phyloP scores from a whole-genome alignment of 345 rosid species.

The Excoecaria cochinchinensis region DNA sequence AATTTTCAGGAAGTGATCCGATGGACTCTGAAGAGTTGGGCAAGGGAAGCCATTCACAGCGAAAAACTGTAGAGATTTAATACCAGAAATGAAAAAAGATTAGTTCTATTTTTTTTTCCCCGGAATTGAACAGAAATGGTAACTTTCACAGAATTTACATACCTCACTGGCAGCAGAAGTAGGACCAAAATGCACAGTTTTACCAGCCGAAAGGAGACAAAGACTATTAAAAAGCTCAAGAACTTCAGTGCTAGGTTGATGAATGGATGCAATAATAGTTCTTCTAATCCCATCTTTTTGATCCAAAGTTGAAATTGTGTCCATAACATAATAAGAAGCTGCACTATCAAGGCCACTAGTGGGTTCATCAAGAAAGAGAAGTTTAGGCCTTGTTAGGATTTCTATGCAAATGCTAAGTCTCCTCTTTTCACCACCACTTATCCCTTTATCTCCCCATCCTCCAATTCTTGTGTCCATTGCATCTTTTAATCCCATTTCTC shows the following conservation, averaged over 20 bases:
- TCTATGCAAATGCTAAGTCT: slow-evolving; percentile 31
- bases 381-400: slow-evolving; percentile 22
- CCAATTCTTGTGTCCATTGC: slow-evolving; percentile 26
- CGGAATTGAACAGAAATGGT: background rate
- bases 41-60: slow-evolving; percentile 51
- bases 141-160: too few relatives aligned
- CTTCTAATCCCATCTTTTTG: slow-evolving; percentile 18
- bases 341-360: slow-evolving; percentile 34
- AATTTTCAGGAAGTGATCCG: slow-evolving; percentile 49
- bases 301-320: slow-evolving; percentile 3
- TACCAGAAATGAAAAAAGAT: background rate
- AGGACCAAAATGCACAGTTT: slow-evolving; percentile 25
- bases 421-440: slow-evolving; percentile 29
- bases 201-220: slow-evolving; percentile 28
- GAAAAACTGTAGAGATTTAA: slow-evolving; percentile 37
- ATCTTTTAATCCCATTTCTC: slow-evolving; percentile 32
- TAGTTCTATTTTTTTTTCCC: background rate
- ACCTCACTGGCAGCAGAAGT: slow-evolving; percentile 27
- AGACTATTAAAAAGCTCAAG: slow-evolving; percentile 24
- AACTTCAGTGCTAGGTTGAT: slow-evolving; percentile 29
- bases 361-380: slow-evolving; percentile 28
- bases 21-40: slow-evolving; percentile 41
- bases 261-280: slow-evolving; percentile 28
- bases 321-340: slow-evolving; percentile 27
- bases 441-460: slow-evolving; percentile 25